These are phyloP conservation scores for Kuraishia floccosa DNA, from an alignment of 805 yeast genomes.

Conservation along the genomic window DNA sequence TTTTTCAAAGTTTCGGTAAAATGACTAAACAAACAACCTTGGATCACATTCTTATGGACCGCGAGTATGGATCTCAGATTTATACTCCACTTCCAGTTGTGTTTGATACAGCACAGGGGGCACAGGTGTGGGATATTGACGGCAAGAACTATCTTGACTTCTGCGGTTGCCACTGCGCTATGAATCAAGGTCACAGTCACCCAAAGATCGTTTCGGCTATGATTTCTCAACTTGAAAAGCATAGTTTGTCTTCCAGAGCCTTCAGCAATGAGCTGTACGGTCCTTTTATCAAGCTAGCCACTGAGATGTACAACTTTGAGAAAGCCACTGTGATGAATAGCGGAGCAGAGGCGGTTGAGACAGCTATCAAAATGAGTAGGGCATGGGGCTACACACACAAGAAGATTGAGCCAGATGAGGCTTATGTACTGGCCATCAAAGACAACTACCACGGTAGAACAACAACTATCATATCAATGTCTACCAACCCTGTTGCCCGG, in stretches of 20 bases:
- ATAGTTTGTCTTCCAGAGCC: conserved; percentile 12
- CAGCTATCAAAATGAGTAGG: conserved; percentile 16
- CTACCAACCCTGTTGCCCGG: conserved; percentile 4
- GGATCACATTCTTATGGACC: conserved; percentile 4
- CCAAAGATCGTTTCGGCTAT: conserved; percentile 16
- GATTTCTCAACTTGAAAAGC: conserved; percentile 9
- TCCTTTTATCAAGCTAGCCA: conserved; percentile 8
- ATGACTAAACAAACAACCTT: too few relatives aligned
- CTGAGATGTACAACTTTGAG: conserved; percentile 11
- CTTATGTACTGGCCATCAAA: conserved; percentile 11
- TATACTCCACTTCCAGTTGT: conserved; percentile 13
- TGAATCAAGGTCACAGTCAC: conserved; percentile 17
- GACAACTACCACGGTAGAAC: conserved; percentile 17
- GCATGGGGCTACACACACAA: conserved; percentile 15
- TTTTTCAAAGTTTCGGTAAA: too few relatives aligned
- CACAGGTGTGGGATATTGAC: conserved; percentile 14
- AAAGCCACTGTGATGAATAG: conserved; percentile 12
- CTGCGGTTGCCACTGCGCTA: conserved; percentile 15
- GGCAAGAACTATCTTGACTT: conserved; percentile 17
- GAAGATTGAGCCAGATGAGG: conserved; percentile 8
- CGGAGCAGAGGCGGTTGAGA: conserved; percentile 17
- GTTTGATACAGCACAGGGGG: conserved; percentile 9
- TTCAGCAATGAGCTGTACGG: conserved; percentile 13
- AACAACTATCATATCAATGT: conserved; percentile 14
- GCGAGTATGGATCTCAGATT: background rate